Percentiles rank a stretch among this genome's conserved stretches.
phyloP scores from a whole-genome alignment of 768 basidiomycete genomes.

The Termitomyces sp. region DNA sequence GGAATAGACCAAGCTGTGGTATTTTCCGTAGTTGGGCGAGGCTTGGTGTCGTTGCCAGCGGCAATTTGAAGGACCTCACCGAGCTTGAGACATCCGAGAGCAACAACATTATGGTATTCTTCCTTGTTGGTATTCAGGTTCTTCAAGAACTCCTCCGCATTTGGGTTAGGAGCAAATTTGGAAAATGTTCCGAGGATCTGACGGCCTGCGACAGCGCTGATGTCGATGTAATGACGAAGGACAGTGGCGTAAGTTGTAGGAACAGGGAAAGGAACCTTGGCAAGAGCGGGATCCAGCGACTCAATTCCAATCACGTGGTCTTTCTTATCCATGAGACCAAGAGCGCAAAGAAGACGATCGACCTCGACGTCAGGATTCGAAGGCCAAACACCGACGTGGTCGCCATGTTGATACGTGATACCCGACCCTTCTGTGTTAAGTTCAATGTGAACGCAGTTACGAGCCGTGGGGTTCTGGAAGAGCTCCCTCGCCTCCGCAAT shows the following conservation, averaged over 20 bases:
- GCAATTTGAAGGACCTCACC: slow-evolving; percentile 92
- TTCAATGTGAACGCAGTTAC: slow-evolving; percentile 95
- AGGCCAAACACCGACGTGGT: slow-evolving; percentile 98
- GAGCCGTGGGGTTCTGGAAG: slow-evolving; percentile 64
- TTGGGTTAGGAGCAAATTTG: slow-evolving; percentile 81
- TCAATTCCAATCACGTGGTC: slow-evolving; percentile 87
- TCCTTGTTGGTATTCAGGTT: slow-evolving; percentile 85
- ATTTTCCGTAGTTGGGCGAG: slow-evolving; percentile 58
- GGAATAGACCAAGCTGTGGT: slow-evolving; percentile 89
- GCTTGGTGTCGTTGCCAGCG: slow-evolving; percentile 68
- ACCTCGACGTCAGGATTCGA: slow-evolving; percentile 92
- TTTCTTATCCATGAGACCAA: slow-evolving; percentile 79
- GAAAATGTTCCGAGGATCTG: slow-evolving; percentile 86
- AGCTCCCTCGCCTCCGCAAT: slow-evolving; percentile 76
- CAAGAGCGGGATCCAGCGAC: slow-evolving; percentile 95
- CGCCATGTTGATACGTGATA: slow-evolving; percentile 98
- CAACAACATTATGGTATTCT: slow-evolving; percentile 71
- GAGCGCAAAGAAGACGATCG: slow-evolving; percentile 77
- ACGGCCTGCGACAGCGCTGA: slow-evolving; percentile 90
- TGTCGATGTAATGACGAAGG: slow-evolving; percentile 95
- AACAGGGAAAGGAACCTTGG: slow-evolving; percentile 98
- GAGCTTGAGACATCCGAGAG: slow-evolving; percentile 82
- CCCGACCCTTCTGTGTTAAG: slow-evolving; percentile 92
- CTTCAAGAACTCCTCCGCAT: slow-evolving; percentile 70
- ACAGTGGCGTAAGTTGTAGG: slow-evolving; percentile 93